phyloP scores from a whole-genome alignment of 192 early-diverging fungal genomes.

The Gonapodya prolifera region DNA sequence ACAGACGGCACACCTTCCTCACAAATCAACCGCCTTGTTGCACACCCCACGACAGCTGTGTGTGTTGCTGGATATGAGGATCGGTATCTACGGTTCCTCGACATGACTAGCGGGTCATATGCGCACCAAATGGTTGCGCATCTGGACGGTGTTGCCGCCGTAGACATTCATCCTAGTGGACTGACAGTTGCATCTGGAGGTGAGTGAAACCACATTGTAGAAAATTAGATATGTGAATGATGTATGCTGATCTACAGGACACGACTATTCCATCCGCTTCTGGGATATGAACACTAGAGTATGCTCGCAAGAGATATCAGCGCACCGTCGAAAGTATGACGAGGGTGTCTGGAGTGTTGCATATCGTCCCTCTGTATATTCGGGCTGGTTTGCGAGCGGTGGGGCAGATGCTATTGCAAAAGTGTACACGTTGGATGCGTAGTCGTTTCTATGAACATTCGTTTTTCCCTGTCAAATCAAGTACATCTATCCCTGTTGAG shows the following conservation, averaged over 20 bases:
- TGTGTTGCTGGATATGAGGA: slow-evolving; percentile 70
- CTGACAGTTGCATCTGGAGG: slow-evolving; percentile 50
- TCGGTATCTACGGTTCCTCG: slow-evolving; percentile 58
- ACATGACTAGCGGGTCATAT: slow-evolving; percentile 49
- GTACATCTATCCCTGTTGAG: not conserved
- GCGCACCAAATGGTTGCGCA: slow-evolving; percentile 50
- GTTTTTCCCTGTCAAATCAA: not conserved
- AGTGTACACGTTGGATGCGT: not conserved
- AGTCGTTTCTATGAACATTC: not conserved
- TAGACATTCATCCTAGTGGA: slow-evolving; percentile 53
- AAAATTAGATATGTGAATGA: slow-evolving; percentile 6
- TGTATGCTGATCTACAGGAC: slow-evolving; percentile 28
- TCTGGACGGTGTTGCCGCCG: slow-evolving; percentile 47
- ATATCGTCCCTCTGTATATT: slow-evolving; percentile 31
- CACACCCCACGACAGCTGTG: slow-evolving; percentile 59
- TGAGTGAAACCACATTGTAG: slow-evolving; percentile 12
- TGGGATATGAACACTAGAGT: slow-evolving; percentile 56
- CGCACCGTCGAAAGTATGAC: slow-evolving; percentile 57
- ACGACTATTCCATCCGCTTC: slow-evolving; percentile 62
- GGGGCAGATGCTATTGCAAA: not conserved
- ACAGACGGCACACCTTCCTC: slow-evolving; percentile 45
- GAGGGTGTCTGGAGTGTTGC: slow-evolving; percentile 58
- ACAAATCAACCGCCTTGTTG: slow-evolving; percentile 65
- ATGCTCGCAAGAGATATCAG: slow-evolving; percentile 60
- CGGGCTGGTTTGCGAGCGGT: not conserved